Evolutionary conservation across 2,329 filamentous ascomycete species (phyloP).

Genomic region (Amauroascus niger): DNA sequence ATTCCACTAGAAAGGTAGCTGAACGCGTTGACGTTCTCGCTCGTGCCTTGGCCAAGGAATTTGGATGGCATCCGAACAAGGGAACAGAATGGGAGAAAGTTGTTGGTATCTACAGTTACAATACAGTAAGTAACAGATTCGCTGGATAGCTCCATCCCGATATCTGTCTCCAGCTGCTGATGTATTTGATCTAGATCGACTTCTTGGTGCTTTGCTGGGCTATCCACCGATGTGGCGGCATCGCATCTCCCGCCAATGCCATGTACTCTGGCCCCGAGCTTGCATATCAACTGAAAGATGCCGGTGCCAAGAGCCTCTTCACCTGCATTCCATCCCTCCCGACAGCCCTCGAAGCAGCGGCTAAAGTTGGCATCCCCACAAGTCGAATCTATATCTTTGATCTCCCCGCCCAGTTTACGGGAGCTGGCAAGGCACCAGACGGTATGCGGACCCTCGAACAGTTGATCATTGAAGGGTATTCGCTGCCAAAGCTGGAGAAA

Average conservation of each 20-base stretch:
- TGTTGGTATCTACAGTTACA: slow-evolving; percentile 65
- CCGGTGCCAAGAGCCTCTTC: slow-evolving; percentile 59
- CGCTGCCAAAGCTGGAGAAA: slow-evolving; percentile 32
- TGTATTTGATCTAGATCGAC: slow-evolving; percentile 50
- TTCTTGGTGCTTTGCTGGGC: slow-evolving; percentile 64
- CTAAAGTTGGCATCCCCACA: slow-evolving; percentile 52
- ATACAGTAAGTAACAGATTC: slow-evolving; percentile 53
- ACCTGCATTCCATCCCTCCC: slow-evolving; percentile 59
- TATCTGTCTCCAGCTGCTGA: background rate
- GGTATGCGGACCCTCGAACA: slow-evolving; percentile 57
- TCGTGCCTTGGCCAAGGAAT: slow-evolving; percentile 57
- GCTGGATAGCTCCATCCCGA: too few species aligned
- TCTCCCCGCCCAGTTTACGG: slow-evolving; percentile 48
- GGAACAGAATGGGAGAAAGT: slow-evolving; percentile 77
- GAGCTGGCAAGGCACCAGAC: slow-evolving; percentile 35
- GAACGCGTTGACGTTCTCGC: slow-evolving; percentile 58
- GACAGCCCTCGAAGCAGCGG: slow-evolving; percentile 55
- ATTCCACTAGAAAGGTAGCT: slow-evolving; percentile 53
- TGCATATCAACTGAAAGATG: slow-evolving; percentile 61
- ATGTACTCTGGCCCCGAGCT: slow-evolving; percentile 61
- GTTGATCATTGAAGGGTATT: slow-evolving; percentile 51
- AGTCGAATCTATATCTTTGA: slow-evolving; percentile 61
- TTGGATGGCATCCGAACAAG: slow-evolving; percentile 59
- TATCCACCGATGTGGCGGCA: slow-evolving; percentile 62
- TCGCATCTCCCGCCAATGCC: slow-evolving; percentile 65